phyloP scores from a whole-genome alignment of 192 early-diverging fungal species.

The Umbelopsis isabellina region DNA sequence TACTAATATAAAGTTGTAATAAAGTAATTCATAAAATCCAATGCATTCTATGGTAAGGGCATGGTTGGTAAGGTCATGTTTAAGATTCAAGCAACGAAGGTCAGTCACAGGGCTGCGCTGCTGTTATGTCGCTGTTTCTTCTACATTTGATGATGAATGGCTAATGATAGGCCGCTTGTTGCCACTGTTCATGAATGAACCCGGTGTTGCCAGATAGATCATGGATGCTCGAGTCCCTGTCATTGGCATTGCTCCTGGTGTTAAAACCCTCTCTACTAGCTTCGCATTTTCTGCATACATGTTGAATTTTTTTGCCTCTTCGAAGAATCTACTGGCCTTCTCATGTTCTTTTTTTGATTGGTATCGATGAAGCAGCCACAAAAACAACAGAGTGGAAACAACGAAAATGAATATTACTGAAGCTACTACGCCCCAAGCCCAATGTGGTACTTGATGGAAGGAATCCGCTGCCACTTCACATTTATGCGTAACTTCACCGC shows the following conservation, averaged over 20 bases:
- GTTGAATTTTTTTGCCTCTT: slow-evolving; percentile 32
- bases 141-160: background rate
- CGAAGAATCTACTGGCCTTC: slow-evolving; percentile 38
- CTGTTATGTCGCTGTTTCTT: no score
- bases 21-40: no score
- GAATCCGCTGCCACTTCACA: slow-evolving; percentile 32
- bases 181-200: background rate
- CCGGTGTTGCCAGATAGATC: slow-evolving; percentile 11
- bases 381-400: slow-evolving; percentile 11
- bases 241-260: background rate
- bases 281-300: slow-evolving; percentile 26
- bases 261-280: background rate
- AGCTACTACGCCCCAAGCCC: slow-evolving; percentile 37
- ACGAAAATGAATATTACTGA: slow-evolving; percentile 32
- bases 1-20: no score
- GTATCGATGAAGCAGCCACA: slow-evolving; percentile 42
- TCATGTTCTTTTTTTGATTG: slow-evolving; percentile 40
- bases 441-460: slow-evolving; percentile 28
- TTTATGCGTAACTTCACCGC: slow-evolving; percentile 2
- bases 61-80: no score
- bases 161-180: background rate
- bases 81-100: no score
- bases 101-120: no score
- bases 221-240: background rate
- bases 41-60: no score